Conservation (phyloP, 192 early-diverging fungal genomes). For the Entrophospora sp. region DNA sequence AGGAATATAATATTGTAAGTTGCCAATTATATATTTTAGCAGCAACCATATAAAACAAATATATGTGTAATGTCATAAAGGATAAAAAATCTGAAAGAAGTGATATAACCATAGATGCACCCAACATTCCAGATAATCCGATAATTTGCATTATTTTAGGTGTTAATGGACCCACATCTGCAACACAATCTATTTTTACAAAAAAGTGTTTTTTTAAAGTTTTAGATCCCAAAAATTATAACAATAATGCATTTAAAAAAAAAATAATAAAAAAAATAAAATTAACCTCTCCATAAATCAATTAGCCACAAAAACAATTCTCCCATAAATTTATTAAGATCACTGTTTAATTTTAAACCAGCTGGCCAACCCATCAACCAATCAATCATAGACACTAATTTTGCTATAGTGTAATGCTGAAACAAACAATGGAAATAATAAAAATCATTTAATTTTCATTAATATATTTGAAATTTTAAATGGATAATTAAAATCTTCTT, state of each 20-base stretch:
- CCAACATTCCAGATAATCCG: constrained; percentile 69
- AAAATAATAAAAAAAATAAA: background rate
- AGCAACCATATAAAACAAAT: constrained; percentile 93
- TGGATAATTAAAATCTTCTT: background rate
- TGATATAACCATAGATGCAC: constrained; percentile 76
- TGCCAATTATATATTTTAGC: constrained; percentile 93
- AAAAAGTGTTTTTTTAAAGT: no score
- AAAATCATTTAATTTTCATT: background rate
- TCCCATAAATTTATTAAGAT: constrained; percentile 80
- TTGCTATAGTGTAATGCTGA: constrained; percentile 61
- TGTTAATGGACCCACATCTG: constrained; percentile 39
- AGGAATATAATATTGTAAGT: constrained; percentile 67
- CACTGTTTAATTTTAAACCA: constrained; percentile 92
- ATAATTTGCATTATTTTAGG: constrained; percentile 59
- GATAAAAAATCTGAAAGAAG: constrained; percentile 77
- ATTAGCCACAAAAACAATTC: constrained; percentile 87
- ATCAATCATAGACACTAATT: constrained; percentile 59
- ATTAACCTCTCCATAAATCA: constrained; percentile 67
- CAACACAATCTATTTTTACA: constrained; percentile 39
- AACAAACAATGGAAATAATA: background rate
- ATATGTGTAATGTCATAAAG: constrained; percentile 82
- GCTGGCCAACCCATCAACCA: constrained; percentile 94
- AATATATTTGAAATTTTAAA: background rate
- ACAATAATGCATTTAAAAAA: no score
- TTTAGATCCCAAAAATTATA: background rate